A percentile compares a stretch with the other conserved stretches of the same genome.
Evolutionary conservation across 2,329 filamentous ascomycete genomes (phyloP).

Genomic region (Penicillium brevicompactum): DNA sequence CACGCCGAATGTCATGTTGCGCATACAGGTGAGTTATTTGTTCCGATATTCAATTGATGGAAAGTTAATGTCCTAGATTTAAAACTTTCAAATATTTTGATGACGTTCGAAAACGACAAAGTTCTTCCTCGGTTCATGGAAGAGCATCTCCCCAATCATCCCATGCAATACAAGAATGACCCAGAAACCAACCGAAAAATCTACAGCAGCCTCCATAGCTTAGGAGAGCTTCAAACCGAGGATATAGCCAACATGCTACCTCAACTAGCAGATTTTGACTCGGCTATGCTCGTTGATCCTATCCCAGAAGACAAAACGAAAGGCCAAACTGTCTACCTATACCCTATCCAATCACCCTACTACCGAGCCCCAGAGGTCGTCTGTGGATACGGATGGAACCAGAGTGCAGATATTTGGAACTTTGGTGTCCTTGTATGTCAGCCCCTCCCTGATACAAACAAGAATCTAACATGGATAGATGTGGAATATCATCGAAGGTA

Average conservation of each 20-base stretch:
- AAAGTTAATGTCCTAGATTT: neutral
- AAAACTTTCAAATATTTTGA: neutral
- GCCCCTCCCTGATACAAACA: neutral
- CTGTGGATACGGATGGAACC: neutral
- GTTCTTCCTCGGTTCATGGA: neutral
- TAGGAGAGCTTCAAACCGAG: neutral
- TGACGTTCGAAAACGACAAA: neutral
- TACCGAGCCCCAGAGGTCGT: neutral
- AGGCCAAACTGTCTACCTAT: slow-evolving; percentile 13
- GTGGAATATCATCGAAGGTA: neutral
- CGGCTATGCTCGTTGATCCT: neutral
- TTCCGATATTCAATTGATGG: neutral
- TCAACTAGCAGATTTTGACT: neutral
- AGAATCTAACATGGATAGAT: neutral
- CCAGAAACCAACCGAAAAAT: neutral
- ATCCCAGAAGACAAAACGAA: slow-evolving; percentile 19
- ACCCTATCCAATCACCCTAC: neutral
- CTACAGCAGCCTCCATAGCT: neutral
- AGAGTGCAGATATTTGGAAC: neutral
- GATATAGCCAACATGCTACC: neutral
- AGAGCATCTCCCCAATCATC: slow-evolving; percentile 5
- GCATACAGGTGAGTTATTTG: neutral
- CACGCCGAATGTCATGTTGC: neutral
- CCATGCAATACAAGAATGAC: neutral
- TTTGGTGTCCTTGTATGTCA: neutral